A percentile compares a stretch with the other conserved stretches of the same genome.
These are phyloP conservation scores for Paraconiothyrium sp. DNA, from an alignment of 2,329 filamentous ascomycete genomes.

Conservation along the genomic window DNA sequence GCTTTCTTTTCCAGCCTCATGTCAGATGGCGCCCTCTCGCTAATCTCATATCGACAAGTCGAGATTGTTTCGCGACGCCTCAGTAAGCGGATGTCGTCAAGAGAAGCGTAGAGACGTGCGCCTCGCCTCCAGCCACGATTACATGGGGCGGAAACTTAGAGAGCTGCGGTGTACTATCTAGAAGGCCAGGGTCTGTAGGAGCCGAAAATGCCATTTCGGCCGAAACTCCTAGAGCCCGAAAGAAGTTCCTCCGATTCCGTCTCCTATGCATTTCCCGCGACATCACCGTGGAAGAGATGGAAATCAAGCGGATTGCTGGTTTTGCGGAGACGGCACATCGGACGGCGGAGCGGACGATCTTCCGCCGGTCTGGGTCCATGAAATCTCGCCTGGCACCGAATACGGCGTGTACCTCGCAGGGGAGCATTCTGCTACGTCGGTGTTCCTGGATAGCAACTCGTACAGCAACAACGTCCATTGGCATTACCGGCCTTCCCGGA, in stretches of 20 bases:
- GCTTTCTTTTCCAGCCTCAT: constrained; percentile 4
- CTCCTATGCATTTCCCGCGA: background rate
- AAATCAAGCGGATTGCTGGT: background rate
- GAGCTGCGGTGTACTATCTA: background rate
- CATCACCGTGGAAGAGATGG: background rate
- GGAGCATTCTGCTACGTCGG: background rate
- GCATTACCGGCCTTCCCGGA: background rate
- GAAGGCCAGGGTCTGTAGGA: background rate
- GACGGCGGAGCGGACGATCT: background rate
- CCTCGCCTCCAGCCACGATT: constrained; percentile 5
- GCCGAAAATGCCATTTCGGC: background rate
- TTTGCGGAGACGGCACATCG: background rate
- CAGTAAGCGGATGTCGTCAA: constrained; percentile 9
- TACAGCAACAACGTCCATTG: background rate
- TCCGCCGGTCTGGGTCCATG: background rate
- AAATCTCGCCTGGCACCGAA: background rate
- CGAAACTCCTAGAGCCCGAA: background rate
- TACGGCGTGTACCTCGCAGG: background rate
- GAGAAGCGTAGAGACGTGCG: constrained; percentile 4
- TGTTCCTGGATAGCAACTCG: background rate
- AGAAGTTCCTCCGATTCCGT: background rate
- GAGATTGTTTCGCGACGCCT: background rate
- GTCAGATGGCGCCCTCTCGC: background rate
- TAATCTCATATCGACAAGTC: background rate
- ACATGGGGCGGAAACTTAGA: constrained; percentile 2